A percentile compares a stretch with the other conserved stretches of the same genome.
Evolutionary conservation across 345 rosid genomes (phyloP).

Genomic region (Ceriops tagal): DNA sequence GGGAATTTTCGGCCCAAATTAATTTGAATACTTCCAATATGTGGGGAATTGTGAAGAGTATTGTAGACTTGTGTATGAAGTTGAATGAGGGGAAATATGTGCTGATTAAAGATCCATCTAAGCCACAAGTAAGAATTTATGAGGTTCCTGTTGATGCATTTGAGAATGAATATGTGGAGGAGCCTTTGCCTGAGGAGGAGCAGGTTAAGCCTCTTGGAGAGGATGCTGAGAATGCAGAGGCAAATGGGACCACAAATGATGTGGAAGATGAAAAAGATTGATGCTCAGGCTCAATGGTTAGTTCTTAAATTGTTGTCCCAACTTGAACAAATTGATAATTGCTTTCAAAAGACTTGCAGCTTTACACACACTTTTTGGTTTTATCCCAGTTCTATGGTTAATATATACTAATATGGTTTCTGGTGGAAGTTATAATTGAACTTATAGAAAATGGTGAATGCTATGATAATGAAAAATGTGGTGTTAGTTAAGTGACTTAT

Average conservation of each 20-base stretch:
- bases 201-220: conserved; percentile 81
- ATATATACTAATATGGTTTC: too few relatives aligned
- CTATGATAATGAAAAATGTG: too few relatives aligned
- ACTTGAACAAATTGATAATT: not conserved
- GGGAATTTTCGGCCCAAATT: conserved; percentile 86
- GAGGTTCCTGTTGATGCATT: conserved; percentile 98
- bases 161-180: conserved; percentile 96
- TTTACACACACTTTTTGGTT: too few relatives aligned
- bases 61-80: conserved; percentile 95
- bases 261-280: conserved; percentile 49
- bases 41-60: conserved; percentile 99
- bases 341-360: too few relatives aligned
- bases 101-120: conserved; percentile 87
- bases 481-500: too few relatives aligned
- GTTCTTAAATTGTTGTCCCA: conserved; percentile 1
- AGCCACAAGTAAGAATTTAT: conserved; percentile 93
- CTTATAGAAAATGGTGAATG: too few relatives aligned
- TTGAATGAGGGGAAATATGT: conserved; percentile 92
- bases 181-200: conserved; percentile 88
- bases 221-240: conserved; percentile 53
- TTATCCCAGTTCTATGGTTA: too few relatives aligned
- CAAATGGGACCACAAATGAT: conserved; percentile 39
- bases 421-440: too few relatives aligned
- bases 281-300: conserved; percentile 48
- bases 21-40: conserved; percentile 81